Evolutionary conservation across 1,139 yeast species (phyloP), one percentile per base, ranked within the genome.

Genomic region (Lodderomyces margitis): DNA sequence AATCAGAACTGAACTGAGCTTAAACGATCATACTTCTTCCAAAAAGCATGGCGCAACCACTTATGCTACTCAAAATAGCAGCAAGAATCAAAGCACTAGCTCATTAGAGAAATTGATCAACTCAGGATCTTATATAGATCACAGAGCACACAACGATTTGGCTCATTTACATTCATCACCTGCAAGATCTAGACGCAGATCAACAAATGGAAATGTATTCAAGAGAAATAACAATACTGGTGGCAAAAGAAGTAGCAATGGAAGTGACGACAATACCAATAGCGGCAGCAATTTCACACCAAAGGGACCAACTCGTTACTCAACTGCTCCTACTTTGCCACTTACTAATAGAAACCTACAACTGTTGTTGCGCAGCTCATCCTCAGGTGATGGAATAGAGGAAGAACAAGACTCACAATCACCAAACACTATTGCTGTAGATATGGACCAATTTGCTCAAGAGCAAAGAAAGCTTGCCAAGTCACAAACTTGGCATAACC

Each of bases 321-420:
- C 38, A 28, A 20, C 36, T 20, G 15, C 27, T 15, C 31, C 51
- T n/a, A 46, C 42, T 21, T 54, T 64, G 23, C 75, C 75, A 3
- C 54, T 70, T 31, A 70, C 76, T 9, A 66, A 68, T 50, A 55
- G 57, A 33, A 70, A 70, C 47, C 56, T 70, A 21, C 66, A 64
- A 45, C 56, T 54, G 34, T 57, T 66, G 37, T 49, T 61, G 33
- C 37, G 40, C 34, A 45, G 27, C 23, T 42, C 51, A 2, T 31
- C 42, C 9, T 34, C 50, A 19, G 32, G 38, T 23, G 39, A 39
- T 23, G 50, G 43, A 6, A 34, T 45, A 21, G 36, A 19, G 10
- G 28, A 28, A 12, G 37, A 34, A 5, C 20, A 40, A 25, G 23
- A 36, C 10, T 34, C 34, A 16, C 31, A 25, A 11, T 44, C 54